These are phyloP conservation scores for Calcarisporium arbuscula DNA, from an alignment of 2,329 filamentous ascomycete species.

Conservation along the genomic window DNA sequence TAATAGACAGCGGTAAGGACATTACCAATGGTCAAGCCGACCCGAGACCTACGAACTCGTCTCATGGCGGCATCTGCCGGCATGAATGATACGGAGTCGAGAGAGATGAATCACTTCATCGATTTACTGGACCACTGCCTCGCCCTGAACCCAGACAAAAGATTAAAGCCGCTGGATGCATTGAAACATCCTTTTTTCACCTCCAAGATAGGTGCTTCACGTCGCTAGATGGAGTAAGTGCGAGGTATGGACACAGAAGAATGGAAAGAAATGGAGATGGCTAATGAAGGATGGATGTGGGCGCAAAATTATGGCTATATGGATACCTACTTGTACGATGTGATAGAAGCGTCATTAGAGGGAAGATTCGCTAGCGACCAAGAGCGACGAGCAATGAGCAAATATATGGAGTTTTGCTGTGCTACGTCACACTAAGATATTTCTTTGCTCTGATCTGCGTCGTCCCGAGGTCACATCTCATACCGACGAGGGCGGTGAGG, in stretches of 20 bases:
- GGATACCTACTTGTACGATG: too few relatives aligned
- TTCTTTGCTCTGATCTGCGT: too few relatives aligned
- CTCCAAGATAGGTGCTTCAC: slow-evolving; percentile 23
- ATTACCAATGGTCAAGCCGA: slow-evolving; percentile 66
- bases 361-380: too few relatives aligned
- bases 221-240: slow-evolving; percentile 16
- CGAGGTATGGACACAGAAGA: slow-evolving; percentile 7
- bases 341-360: too few relatives aligned
- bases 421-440: too few relatives aligned
- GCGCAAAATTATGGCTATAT: too few relatives aligned
- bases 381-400: too few relatives aligned
- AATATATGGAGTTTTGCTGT: too few relatives aligned
- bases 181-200: slow-evolving; percentile 83
- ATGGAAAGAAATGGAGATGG: slow-evolving; percentile 3
- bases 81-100: slow-evolving; percentile 66
- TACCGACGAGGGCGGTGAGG: too few relatives aligned
- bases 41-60: slow-evolving; percentile 74
- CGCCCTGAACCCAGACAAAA: slow-evolving; percentile 84
- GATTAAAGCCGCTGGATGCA: slow-evolving; percentile 80
- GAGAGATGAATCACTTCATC: slow-evolving; percentile 75
- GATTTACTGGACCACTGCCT: slow-evolving; percentile 87
- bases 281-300: too few relatives aligned
- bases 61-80: slow-evolving; percentile 68
- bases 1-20: slow-evolving; percentile 63
- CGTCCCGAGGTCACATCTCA: too few relatives aligned